Conservation (phyloP, 148 eudicot genomes). For the Polygonum aviculare region DNA sequence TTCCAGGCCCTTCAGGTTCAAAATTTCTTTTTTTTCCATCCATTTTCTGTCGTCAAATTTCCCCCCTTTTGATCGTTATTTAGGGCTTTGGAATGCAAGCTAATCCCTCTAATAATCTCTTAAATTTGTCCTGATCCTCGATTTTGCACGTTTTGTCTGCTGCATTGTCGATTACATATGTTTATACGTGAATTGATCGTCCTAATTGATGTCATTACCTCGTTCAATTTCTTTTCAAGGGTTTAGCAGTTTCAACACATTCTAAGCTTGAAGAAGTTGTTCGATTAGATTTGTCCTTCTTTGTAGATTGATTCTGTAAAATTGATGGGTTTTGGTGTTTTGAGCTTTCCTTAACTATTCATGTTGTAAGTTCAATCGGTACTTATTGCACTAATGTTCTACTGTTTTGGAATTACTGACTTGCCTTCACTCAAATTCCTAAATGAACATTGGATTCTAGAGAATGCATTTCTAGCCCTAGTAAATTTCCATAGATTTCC, state of each 20-base stretch:
- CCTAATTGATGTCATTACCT: too few relatives aligned
- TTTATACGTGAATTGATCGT: too few relatives aligned
- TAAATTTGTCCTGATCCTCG: neutral
- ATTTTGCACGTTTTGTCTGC: neutral
- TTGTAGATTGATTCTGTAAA: too few relatives aligned
- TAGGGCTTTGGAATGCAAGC: neutral
- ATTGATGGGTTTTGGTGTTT: too few relatives aligned
- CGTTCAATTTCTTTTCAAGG: neutral
- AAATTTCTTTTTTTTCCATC: neutral
- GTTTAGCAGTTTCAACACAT: neutral
- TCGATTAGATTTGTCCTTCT: neutral
- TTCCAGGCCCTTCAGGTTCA: slow-evolving; percentile 63
- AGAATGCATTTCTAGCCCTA: neutral
- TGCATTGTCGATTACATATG: neutral
- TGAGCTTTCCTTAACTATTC: too few relatives aligned
- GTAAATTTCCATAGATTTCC: neutral
- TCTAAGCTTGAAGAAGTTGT: neutral
- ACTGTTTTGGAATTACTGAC: too few relatives aligned
- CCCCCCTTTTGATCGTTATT: neutral
- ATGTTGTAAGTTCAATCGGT: too few relatives aligned
- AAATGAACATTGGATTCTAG: neutral
- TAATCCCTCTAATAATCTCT: neutral
- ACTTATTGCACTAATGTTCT: too few relatives aligned
- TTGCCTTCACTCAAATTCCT: neutral
- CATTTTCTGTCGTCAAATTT: too few relatives aligned